Conservation (phyloP, 2,329 filamentous ascomycete species). For the Penicillium sp. region DNA sequence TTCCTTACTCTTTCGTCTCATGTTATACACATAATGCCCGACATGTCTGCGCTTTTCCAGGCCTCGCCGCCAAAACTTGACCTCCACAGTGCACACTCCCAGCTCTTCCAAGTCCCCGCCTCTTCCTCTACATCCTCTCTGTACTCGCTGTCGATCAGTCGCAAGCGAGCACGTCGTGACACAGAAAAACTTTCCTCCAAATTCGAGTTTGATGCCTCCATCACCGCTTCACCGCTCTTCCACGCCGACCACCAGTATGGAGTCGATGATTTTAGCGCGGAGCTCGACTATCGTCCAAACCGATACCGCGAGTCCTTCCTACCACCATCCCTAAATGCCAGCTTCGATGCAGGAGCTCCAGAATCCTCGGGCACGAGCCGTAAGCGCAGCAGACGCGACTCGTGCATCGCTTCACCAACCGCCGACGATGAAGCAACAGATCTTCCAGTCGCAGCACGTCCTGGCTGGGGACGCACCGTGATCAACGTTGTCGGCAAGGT, state of each 20-base stretch:
- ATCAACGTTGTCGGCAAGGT: constrained; percentile 62
- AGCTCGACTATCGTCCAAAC: constrained; percentile 45
- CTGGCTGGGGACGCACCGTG: constrained; percentile 44
- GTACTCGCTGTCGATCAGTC: constrained; percentile 35
- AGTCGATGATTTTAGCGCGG: constrained; percentile 28
- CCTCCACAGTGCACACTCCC: constrained; percentile 38
- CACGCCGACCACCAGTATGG: constrained; percentile 31
- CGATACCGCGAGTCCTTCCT: constrained; percentile 38
- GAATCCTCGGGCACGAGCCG: constrained; percentile 26
- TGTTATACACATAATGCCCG: constrained; percentile 17
- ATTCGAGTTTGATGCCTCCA: constrained; percentile 22
- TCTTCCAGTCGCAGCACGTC: constrained; percentile 12
- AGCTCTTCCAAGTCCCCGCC: constrained; percentile 38
- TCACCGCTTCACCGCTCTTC: constrained; percentile 37
- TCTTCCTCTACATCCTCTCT: constrained; percentile 40
- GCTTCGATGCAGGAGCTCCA: constrained; percentile 24
- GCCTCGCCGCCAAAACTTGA: constrained; percentile 41
- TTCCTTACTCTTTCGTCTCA: background rate
- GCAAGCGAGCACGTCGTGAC: constrained; percentile 35
- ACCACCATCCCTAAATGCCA: constrained; percentile 28
- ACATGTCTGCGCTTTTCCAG: constrained; percentile 38
- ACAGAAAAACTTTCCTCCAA: constrained; percentile 24
- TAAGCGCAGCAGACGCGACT: constrained; percentile 36
- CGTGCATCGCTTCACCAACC: constrained; percentile 25
- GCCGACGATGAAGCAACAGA: constrained; percentile 13